phyloP scores from a whole-genome alignment of 768 basidiomycete genomes.

The Crassisporium funariophilum region DNA sequence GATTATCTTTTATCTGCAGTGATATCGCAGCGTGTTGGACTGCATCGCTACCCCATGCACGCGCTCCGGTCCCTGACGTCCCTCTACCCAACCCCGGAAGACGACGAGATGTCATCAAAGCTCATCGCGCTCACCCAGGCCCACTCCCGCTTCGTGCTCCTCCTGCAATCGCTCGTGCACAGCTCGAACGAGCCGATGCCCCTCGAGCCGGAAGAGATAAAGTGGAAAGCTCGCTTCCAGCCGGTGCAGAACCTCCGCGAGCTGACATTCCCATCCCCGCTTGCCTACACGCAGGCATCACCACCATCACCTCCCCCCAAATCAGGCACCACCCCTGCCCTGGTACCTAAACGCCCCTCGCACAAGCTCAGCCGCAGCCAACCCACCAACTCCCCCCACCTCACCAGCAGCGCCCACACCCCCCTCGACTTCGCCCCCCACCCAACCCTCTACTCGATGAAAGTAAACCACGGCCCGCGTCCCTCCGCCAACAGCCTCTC shows the following conservation, averaged over 20 bases:
- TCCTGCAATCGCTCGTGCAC: conserved; percentile 73
- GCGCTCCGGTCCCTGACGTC: conserved; percentile 56
- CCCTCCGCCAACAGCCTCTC: conserved; percentile 28
- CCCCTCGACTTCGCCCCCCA: conserved; percentile 2
- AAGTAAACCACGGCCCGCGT: conserved; percentile 16
- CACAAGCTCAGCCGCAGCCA: conserved; percentile 20
- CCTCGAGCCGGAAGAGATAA: conserved; percentile 45
- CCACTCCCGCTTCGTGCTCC: conserved; percentile 75
- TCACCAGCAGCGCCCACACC: conserved; percentile 4
- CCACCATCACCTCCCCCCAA: conserved; percentile 9
- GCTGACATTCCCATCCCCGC: conserved; percentile 74
- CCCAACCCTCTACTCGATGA: neutral
- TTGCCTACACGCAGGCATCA: conserved; percentile 44
- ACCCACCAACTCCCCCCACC: conserved; percentile 7
- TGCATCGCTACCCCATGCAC: conserved; percentile 74
- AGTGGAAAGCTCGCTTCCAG: conserved; percentile 30
- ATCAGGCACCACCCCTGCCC: conserved; percentile 3
- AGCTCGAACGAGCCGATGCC: conserved; percentile 53
- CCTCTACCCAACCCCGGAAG: conserved; percentile 31
- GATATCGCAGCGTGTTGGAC: conserved; percentile 61
- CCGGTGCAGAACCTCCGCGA: conserved; percentile 45
- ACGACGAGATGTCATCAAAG: conserved; percentile 35
- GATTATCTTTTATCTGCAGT: too few species aligned
- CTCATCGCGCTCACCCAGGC: conserved; percentile 56
- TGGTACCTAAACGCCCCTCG: conserved; percentile 18